A percentile compares a stretch with the other conserved stretches of the same genome.
Evolutionary conservation across 169 alveolate species (phyloP).

Genomic region (Plasmodium chabaudi): DNA sequence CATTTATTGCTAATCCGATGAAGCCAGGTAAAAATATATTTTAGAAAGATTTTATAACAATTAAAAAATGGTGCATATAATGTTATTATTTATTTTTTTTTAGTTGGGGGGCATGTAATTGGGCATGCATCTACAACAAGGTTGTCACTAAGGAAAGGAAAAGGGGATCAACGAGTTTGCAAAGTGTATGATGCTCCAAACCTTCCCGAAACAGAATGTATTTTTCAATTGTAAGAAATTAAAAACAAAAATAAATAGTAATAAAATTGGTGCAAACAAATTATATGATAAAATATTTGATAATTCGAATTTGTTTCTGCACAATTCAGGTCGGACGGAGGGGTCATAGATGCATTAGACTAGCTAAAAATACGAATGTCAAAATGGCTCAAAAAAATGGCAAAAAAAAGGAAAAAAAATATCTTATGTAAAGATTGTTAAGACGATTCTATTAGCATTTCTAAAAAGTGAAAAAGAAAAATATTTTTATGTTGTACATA

Average conservation of each 20-base stretch:
- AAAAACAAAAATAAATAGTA: slow-evolving; percentile 5
- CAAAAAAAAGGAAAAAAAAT: neutral
- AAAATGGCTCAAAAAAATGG: neutral
- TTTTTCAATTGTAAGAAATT: slow-evolving; percentile 85
- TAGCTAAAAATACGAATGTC: slow-evolving; percentile 8
- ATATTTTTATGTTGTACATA: neutral
- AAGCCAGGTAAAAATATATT: slow-evolving; percentile 87
- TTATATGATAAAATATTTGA: too few species aligned
- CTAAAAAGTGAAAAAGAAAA: slow-evolving; percentile 34
- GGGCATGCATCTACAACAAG: slow-evolving; percentile 98
- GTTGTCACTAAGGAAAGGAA: slow-evolving; percentile 95
- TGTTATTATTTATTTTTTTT: neutral
- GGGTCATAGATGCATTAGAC: slow-evolving; percentile 77
- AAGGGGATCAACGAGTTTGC: slow-evolving; percentile 95
- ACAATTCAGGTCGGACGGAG: slow-evolving; percentile 75
- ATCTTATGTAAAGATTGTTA: neutral
- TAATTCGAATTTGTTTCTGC: neutral
- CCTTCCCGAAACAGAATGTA: slow-evolving; percentile 96
- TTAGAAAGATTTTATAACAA: neutral
- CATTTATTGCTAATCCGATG: slow-evolving; percentile 92
- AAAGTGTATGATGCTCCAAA: slow-evolving; percentile 97
- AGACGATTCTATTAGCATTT: slow-evolving; percentile 53
- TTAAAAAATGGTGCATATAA: neutral
- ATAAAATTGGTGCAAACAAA: neutral
- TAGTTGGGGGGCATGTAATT: slow-evolving; percentile 98